A percentile compares a stretch with the other conserved stretches of the same genome.
Evolutionary conservation across 1,139 yeast genomes (phyloP).

Genomic region (Candida sanyaensis): DNA sequence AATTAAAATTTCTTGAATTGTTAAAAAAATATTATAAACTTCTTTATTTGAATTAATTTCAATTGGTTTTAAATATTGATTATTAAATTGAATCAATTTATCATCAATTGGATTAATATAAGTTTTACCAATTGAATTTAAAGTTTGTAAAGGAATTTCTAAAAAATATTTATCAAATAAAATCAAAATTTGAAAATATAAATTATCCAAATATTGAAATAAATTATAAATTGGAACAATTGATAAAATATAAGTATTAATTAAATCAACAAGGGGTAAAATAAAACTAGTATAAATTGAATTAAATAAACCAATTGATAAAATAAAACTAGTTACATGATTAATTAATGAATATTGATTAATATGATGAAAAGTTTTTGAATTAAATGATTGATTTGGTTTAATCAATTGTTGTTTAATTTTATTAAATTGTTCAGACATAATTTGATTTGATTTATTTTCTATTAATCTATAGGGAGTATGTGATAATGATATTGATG

Average conservation of each 20-base stretch:
- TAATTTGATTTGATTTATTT: neutral
- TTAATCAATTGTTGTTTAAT: constrained; percentile 11
- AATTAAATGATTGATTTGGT: constrained; percentile 22
- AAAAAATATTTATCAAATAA: constrained; percentile 14
- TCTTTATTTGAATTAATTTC: constrained; percentile 11
- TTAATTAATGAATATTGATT: constrained; percentile 33
- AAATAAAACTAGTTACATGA: constrained; percentile 22
- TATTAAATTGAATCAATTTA: constrained; percentile 14
- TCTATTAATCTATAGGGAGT: neutral
- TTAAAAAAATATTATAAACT: constrained; percentile 30
- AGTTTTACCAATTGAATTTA: constrained; percentile 8
- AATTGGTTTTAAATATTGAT: constrained; percentile 13
- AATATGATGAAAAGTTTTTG: constrained; percentile 38
- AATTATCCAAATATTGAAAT: constrained; percentile 28
- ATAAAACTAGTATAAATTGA: constrained; percentile 22
- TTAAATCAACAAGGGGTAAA: constrained; percentile 17
- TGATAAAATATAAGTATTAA: constrained; percentile 25
- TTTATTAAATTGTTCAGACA: constrained; percentile 15
- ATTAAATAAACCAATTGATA: constrained; percentile 28
- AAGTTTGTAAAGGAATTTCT: constrained; percentile 10
- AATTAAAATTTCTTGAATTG: constrained; percentile 30
- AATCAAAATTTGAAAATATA: constrained; percentile 6
- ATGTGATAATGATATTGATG: neutral
- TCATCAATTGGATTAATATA: constrained; percentile 13
- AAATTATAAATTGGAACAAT: constrained; percentile 25